Percentiles rank a stretch among this genome's conserved stretches.
Conservation (phyloP, 1,139 yeast species). For the Blastobotrys apis region DNA sequence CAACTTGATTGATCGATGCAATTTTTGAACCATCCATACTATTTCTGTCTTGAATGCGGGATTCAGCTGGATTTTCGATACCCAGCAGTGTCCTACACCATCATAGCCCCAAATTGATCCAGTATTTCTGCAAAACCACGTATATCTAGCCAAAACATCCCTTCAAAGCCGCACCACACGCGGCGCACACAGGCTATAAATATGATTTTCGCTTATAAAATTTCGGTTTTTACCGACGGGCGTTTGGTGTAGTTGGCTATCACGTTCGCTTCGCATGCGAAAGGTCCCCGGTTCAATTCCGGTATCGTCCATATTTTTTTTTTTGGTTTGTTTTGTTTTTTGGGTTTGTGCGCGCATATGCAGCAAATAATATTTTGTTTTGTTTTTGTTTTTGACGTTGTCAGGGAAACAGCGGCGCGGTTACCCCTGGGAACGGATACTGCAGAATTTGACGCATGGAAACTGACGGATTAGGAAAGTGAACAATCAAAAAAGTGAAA, state of each 20-base stretch:
- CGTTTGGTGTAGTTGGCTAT: slow-evolving; percentile 28
- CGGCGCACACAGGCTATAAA: neutral
- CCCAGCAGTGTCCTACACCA: no score
- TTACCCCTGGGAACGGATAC: neutral
- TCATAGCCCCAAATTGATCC: no score
- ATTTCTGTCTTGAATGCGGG: no score
- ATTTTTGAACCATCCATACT: no score
- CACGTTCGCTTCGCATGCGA: slow-evolving; percentile 28
- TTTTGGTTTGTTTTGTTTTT: neutral
- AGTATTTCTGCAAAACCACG: no score
- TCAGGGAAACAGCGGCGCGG: neutral
- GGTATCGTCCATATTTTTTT: slow-evolving; percentile 22
- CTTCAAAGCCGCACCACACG: neutral
- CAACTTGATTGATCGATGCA: no score
- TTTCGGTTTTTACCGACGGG: slow-evolving; percentile 15
- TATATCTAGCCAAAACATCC: no score
- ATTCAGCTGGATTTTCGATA: no score
- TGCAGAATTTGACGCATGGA: neutral
- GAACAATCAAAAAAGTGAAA: no score
- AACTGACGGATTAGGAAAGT: no score
- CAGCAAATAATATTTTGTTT: no score
- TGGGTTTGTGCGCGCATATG: neutral
- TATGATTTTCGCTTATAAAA: no score
- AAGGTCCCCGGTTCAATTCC: slow-evolving; percentile 29
- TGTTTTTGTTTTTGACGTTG: neutral